Evolutionary conservation across 345 rosid genomes (phyloP).

Genomic region (Populus euphratica): DNA sequence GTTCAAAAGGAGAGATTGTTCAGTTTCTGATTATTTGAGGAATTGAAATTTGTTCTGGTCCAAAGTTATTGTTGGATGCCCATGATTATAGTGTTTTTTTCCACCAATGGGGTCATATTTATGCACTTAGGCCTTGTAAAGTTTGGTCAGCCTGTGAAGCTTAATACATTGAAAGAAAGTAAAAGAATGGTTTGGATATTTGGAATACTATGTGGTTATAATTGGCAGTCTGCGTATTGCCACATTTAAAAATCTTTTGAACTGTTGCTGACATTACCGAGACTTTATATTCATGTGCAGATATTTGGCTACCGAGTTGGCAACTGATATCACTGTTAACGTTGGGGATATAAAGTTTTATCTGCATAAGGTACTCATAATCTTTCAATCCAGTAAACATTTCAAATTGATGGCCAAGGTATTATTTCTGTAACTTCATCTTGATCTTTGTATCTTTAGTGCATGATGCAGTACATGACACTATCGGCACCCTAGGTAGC

Average conservation of each 20-base stretch:
- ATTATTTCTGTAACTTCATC: background rate
- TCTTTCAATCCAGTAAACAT: background rate
- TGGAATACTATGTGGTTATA: background rate
- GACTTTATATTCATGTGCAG: constrained; percentile 29
- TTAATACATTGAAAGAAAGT: background rate
- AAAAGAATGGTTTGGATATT: background rate
- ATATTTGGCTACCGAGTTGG: constrained; percentile 68
- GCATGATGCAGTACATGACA: background rate
- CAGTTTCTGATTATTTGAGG: background rate
- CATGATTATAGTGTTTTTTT: background rate
- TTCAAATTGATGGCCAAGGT: background rate
- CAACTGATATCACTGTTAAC: constrained; percentile 55
- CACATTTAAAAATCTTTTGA: background rate
- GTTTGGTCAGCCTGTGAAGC: background rate
- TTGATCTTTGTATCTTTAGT: background rate
- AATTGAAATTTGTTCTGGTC: background rate
- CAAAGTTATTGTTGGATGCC: background rate
- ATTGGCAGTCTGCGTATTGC: background rate
- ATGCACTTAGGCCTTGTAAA: background rate
- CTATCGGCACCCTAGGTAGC: background rate
- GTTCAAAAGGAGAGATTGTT: background rate
- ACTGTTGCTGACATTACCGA: background rate
- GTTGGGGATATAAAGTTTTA: constrained; percentile 60
- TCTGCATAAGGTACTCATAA: constrained; percentile 71
- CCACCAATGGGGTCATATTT: background rate